Conservation (phyloP, 2,329 filamentous ascomycete species). For the Diplocarpon rosae region DNA sequence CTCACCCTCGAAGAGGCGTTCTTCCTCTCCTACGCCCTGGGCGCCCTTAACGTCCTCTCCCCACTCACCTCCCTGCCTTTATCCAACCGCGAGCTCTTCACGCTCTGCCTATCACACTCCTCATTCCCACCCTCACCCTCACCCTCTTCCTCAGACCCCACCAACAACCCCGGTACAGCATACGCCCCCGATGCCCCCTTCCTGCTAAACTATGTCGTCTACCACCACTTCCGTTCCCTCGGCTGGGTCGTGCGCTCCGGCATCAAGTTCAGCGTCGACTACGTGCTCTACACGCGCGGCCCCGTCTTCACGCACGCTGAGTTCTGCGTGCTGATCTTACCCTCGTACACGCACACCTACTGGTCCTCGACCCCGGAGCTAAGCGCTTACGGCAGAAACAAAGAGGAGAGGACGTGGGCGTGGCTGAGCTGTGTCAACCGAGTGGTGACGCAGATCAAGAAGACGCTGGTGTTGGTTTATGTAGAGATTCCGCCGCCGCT, state of each 20-base stretch:
- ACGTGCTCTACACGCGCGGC: slow-evolving; percentile 84
- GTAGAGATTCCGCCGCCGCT: slow-evolving; percentile 73
- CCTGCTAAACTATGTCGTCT: slow-evolving; percentile 75
- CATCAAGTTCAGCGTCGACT: slow-evolving; percentile 91
- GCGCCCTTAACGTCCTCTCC: slow-evolving; percentile 55
- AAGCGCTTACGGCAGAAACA: slow-evolving; percentile 40
- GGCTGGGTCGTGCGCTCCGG: slow-evolving; percentile 91
- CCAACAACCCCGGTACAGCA: no score
- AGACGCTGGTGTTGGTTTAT: slow-evolving; percentile 81
- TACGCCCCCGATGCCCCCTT: slow-evolving; percentile 65
- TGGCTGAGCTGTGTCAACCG: slow-evolving; percentile 85
- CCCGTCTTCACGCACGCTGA: slow-evolving; percentile 93
- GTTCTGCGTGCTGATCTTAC: slow-evolving; percentile 76
- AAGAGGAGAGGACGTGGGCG: slow-evolving; percentile 52
- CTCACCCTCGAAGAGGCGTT: slow-evolving; percentile 84
- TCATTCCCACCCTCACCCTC: slow-evolving; percentile 47
- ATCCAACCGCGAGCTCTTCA: slow-evolving; percentile 46
- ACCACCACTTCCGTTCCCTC: slow-evolving; percentile 90
- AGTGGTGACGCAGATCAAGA: slow-evolving; percentile 80
- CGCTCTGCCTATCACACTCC: slow-evolving; percentile 57
- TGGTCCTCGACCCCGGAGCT: slow-evolving; percentile 47
- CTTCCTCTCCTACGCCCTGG: slow-evolving; percentile 75
- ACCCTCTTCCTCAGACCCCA: background rate
- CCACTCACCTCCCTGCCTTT: slow-evolving; percentile 35
- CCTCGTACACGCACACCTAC: slow-evolving; percentile 63